Conservation (phyloP, 225 moss, liverwort and hornwort genomes). For the Sphagnum tenellum region DNA sequence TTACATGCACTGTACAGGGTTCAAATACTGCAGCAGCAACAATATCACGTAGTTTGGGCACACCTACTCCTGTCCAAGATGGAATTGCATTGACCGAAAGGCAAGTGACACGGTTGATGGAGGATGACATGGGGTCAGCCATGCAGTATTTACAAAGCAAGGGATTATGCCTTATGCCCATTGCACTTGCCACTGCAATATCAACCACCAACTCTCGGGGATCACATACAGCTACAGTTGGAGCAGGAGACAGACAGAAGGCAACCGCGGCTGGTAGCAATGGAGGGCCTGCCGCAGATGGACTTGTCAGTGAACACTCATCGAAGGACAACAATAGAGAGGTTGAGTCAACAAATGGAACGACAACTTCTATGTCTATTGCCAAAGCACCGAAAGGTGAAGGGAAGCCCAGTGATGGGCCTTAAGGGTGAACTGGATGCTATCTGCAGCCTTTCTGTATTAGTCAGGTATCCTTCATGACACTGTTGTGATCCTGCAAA, state of each 20-base stretch:
- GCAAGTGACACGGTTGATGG: slow-evolving; percentile 94
- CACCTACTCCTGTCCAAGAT: slow-evolving; percentile 53
- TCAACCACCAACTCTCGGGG: slow-evolving; percentile 49
- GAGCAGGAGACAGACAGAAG: background rate
- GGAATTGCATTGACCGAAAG: slow-evolving; percentile 85
- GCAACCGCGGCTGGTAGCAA: background rate
- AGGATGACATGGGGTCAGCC: slow-evolving; percentile 95
- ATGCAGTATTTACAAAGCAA: slow-evolving; percentile 98
- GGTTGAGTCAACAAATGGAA: background rate
- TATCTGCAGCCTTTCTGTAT: too few relatives aligned
- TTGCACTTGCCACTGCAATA: slow-evolving; percentile 90
- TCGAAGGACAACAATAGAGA: background rate
- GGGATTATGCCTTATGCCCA: slow-evolving; percentile 92
- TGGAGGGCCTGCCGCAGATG: background rate
- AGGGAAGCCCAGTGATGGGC: slow-evolving; percentile 1
- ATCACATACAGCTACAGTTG: slow-evolving; percentile 13
- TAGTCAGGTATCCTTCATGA: too few relatives aligned
- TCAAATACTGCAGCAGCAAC: slow-evolving; percentile 48
- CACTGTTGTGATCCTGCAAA: too few relatives aligned
- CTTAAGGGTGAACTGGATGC: background rate
- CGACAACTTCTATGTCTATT: background rate
- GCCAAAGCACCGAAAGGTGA: slow-evolving; percentile 1
- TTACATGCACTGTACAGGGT: slow-evolving; percentile 3
- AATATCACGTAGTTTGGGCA: slow-evolving; percentile 50
- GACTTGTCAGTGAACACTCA: background rate